Conservation (phyloP, 768 basidiomycete species). For the Cubamyces lactineus region DNA sequence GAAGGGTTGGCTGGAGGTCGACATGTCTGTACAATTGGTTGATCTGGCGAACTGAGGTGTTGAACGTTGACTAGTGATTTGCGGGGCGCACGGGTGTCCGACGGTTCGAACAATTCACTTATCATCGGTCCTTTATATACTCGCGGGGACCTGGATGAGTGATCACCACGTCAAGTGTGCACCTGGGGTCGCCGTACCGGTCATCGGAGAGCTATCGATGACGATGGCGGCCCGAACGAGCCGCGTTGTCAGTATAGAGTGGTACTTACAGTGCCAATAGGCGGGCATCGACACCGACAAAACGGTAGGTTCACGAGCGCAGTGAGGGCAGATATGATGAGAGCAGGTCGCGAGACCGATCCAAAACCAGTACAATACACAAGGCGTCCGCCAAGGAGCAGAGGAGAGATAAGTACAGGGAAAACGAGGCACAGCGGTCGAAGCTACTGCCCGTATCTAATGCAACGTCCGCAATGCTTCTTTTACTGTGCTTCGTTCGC, state of each 20-base stretch:
- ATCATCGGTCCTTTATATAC: conserved; percentile 7
- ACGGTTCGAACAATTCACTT: too few relatives aligned
- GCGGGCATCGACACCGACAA: neutral
- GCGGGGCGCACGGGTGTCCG: too few relatives aligned
- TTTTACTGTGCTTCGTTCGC: conserved; percentile 72
- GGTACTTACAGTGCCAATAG: neutral
- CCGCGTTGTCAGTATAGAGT: too few relatives aligned
- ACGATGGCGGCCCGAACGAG: conserved; percentile 8
- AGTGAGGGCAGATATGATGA: neutral
- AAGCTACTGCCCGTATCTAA: conserved; percentile 22
- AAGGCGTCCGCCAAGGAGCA: neutral
- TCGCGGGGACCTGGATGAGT: neutral
- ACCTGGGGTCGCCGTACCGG: too few relatives aligned
- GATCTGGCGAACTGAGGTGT: too few relatives aligned
- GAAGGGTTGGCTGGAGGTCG: conserved; percentile 38
- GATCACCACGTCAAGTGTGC: conserved; percentile 11
- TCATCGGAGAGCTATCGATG: conserved; percentile 12
- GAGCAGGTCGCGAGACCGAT: neutral
- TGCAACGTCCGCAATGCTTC: conserved; percentile 51
- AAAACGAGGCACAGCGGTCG: neutral
- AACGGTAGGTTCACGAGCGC: conserved; percentile 7
- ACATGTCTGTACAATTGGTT: too few relatives aligned
- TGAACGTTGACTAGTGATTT: too few relatives aligned
- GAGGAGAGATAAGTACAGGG: neutral
- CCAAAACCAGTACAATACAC: neutral